Conservation (phyloP, 1,284 basidiomycete genomes). For the Tylopilus orsonianus region DNA sequence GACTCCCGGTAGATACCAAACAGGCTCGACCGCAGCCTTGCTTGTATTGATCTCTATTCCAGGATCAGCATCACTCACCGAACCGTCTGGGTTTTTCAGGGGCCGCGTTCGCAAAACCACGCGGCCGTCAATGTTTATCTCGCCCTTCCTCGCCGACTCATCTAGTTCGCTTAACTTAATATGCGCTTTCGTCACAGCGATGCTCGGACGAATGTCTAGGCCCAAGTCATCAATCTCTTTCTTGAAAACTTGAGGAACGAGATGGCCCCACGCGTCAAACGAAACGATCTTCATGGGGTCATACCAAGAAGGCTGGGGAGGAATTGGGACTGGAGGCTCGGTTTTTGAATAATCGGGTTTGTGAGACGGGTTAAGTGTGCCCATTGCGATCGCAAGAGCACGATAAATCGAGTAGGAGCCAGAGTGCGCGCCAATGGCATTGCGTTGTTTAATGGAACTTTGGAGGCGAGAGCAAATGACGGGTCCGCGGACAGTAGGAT, state of each 20-base stretch:
- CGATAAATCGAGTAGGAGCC: conserved; percentile 96
- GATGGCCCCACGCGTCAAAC: conserved; percentile 94
- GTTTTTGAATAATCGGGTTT: conserved; percentile 88
- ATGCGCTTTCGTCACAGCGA: conserved; percentile 86
- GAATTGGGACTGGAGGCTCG: conserved; percentile 85
- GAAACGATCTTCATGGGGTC: conserved; percentile 85
- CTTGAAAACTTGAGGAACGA: conserved; percentile 79
- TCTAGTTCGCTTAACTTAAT: conserved; percentile 93
- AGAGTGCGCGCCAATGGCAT: conserved; percentile 92
- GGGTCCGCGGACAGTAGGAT: conserved; percentile 74
- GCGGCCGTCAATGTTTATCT: conserved; percentile 80
- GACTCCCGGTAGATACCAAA: conserved; percentile 95
- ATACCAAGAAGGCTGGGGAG: conserved; percentile 81
- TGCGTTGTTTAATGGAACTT: conserved; percentile 84
- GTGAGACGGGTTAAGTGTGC: conserved; percentile 81
- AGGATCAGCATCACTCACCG: conserved; percentile 57
- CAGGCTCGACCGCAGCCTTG: conserved; percentile 89
- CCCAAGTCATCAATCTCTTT: conserved; percentile 63
- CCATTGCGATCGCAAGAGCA: conserved; percentile 89
- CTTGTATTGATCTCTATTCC: conserved; percentile 87
- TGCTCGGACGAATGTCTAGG: conserved; percentile 85
- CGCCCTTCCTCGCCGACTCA: conserved; percentile 72
- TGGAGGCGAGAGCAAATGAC: conserved; percentile 88
- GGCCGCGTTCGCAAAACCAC: conserved; percentile 71
- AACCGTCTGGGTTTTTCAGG: conserved; percentile 61